phyloP scores from a whole-genome alignment of 768 basidiomycete species.

The Psilocybe cubensis region DNA sequence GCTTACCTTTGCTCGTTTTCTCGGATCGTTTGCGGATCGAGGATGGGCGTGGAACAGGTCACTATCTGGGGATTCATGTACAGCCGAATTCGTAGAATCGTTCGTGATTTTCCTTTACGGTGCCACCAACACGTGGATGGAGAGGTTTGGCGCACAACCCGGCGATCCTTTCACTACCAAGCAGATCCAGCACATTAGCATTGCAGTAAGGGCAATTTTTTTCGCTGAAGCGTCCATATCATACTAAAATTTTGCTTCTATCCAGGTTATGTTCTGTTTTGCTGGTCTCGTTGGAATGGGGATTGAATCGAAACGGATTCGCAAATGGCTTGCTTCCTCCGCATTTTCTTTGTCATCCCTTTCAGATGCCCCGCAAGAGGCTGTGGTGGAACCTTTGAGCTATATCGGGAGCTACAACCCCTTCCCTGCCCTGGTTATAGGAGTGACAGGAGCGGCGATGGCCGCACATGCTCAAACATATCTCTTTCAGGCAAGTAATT shows the following conservation, averaged over 20 bases:
- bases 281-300: constrained; percentile 91
- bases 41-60: constrained; percentile 97
- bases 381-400: constrained; percentile 67
- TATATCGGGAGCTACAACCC: constrained; percentile 86
- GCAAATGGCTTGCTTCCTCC: constrained; percentile 73
- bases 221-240: not conserved
- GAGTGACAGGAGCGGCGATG: constrained; percentile 95
- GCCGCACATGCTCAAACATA: constrained; percentile 89
- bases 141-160: constrained; percentile 82
- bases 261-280: constrained; percentile 94
- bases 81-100: constrained; percentile 82
- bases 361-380: constrained; percentile 37
- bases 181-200: constrained; percentile 92
- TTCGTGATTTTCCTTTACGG: constrained; percentile 88
- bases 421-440: constrained; percentile 90
- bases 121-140: constrained; percentile 95
- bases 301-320: constrained; percentile 77
- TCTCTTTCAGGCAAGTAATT: constrained; percentile 71
- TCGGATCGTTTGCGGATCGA: constrained; percentile 81
- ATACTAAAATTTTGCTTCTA: not conserved
- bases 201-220: constrained; percentile 61
- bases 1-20: constrained; percentile 89
- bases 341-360: constrained; percentile 37
- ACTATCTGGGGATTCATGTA: constrained; percentile 50
- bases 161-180: constrained; percentile 90